Evolutionary conservation across 2,329 filamentous ascomycete species (phyloP).

Genomic region (Magnaporthiopsis rhizophila): DNA sequence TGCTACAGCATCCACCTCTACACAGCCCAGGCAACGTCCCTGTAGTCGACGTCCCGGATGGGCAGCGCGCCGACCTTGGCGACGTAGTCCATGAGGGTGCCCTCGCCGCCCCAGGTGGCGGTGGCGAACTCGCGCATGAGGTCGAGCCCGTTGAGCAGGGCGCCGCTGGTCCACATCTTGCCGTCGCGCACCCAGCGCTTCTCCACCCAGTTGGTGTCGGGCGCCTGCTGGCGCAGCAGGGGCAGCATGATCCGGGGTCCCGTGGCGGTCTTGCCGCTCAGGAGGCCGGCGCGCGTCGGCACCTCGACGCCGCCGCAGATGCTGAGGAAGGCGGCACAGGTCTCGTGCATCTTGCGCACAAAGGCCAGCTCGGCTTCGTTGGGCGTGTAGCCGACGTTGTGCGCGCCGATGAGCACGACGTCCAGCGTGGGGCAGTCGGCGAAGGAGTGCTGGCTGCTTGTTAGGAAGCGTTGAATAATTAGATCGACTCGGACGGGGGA

Average conservation of each 20-base stretch:
- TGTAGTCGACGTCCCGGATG: conserved; percentile 24
- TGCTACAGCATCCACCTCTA: not conserved
- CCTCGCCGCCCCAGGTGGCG: conserved; percentile 21
- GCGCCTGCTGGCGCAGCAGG: conserved; percentile 18
- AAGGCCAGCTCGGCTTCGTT: conserved; percentile 27
- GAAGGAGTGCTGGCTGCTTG: conserved; percentile 22
- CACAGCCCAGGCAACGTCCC: conserved; percentile 16
- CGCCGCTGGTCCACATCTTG: conserved; percentile 28
- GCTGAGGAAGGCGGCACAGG: conserved; percentile 28
- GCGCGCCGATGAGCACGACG: conserved; percentile 32
- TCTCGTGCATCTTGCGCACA: conserved; percentile 25
- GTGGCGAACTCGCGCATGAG: conserved; percentile 23
- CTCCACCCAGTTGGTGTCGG: conserved; percentile 28
- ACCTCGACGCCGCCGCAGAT: conserved; percentile 29
- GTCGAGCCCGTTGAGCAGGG: conserved; percentile 26
- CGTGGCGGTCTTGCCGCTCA: conserved; percentile 29
- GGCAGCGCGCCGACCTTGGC: conserved; percentile 19
- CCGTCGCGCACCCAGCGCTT: conserved; percentile 27
- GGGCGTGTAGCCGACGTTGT: conserved; percentile 18
- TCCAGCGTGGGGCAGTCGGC: conserved; percentile 30
- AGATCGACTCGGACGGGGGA: no score
- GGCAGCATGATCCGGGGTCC: conserved; percentile 23
- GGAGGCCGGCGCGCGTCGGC: conserved; percentile 25
- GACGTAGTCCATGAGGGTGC: conserved; percentile 14
- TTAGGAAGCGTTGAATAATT: no score